A percentile compares a stretch with the other conserved stretches of the same genome.
These are phyloP conservation scores for Trametes versicolor DNA, from an alignment of 1,284 basidiomycete species.

Conservation along the genomic window DNA sequence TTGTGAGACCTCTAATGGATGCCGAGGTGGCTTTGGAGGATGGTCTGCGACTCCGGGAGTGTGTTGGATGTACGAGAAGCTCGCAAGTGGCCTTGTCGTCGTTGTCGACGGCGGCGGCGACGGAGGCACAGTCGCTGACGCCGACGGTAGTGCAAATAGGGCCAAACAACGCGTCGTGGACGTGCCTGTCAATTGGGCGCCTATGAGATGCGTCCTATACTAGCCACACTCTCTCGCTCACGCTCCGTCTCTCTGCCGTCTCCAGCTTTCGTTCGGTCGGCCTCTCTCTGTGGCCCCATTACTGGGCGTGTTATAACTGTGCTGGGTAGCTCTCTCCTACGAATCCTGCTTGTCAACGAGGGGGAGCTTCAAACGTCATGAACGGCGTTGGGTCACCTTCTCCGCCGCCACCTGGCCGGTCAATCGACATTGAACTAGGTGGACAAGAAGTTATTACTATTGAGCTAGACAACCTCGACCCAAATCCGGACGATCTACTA, in stretches of 20 bases:
- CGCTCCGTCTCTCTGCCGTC: not conserved
- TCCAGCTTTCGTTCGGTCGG: not conserved
- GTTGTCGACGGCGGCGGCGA: constrained; percentile 42
- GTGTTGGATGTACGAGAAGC: constrained; percentile 5
- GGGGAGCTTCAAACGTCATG: constrained; percentile 26
- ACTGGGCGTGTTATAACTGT: not conserved
- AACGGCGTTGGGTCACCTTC: constrained; percentile 39
- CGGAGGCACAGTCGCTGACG: constrained; percentile 31
- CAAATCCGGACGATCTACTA: constrained; percentile 75
- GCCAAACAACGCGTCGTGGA: constrained; percentile 36
- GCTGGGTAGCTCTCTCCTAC: not conserved
- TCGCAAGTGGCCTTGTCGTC: constrained; percentile 36
- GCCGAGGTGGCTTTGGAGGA: not conserved
- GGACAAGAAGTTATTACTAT: constrained; percentile 84
- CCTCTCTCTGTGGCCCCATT: not conserved
- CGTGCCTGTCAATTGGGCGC: constrained; percentile 15
- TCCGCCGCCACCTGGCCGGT: constrained; percentile 43
- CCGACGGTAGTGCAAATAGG: constrained; percentile 30
- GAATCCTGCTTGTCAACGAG: not conserved
- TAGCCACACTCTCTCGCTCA: not conserved
- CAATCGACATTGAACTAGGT: constrained; percentile 70
- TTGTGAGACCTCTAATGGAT: not conserved
- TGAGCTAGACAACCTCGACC: constrained; percentile 81
- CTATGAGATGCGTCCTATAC: constrained; percentile 9
- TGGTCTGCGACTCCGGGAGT: not conserved